Evolutionary conservation across 2,329 filamentous ascomycete species (phyloP).

Genomic region (Neopestalotiopsis sp.): DNA sequence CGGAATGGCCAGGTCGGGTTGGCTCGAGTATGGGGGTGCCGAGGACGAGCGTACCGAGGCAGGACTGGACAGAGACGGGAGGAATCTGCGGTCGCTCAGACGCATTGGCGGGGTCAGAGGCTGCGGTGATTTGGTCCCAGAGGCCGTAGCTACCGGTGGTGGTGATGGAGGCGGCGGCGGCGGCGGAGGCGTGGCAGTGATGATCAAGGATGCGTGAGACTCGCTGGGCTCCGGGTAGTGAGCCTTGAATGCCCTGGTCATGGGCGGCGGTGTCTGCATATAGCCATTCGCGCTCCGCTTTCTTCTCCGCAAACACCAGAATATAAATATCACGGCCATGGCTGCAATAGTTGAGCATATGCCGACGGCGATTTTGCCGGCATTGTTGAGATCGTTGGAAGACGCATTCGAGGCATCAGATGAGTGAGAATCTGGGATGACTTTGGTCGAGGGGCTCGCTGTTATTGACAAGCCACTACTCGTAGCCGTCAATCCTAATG

Average conservation of each 20-base stretch:
- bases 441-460: neutral
- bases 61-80: conserved; percentile 41
- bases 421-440: neutral
- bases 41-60: conserved; percentile 23
- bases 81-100: conserved; percentile 51
- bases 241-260: conserved; percentile 30
- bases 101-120: conserved; percentile 47
- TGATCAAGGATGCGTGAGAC: conserved; percentile 49
- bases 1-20: conserved; percentile 35
- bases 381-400: conserved; percentile 37
- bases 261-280: conserved; percentile 23
- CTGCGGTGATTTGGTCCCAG: conserved; percentile 31
- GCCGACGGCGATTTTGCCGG: conserved; percentile 50
- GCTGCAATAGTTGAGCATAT: conserved; percentile 46
- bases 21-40: conserved; percentile 10
- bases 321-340: conserved; percentile 40
- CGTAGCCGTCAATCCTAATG: neutral
- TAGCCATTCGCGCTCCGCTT: conserved; percentile 27
- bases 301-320: conserved; percentile 42
- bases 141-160: conserved; percentile 27
- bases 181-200: neutral
- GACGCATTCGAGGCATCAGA: neutral
- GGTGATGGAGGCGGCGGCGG: conserved; percentile 25
- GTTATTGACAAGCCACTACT: neutral
- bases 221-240: conserved; percentile 31